A percentile compares a stretch with the other conserved stretches of the same genome.
phyloP scores from a whole-genome alignment of 2,329 filamentous ascomycete genomes.

The Chaetomium olivaceum region DNA sequence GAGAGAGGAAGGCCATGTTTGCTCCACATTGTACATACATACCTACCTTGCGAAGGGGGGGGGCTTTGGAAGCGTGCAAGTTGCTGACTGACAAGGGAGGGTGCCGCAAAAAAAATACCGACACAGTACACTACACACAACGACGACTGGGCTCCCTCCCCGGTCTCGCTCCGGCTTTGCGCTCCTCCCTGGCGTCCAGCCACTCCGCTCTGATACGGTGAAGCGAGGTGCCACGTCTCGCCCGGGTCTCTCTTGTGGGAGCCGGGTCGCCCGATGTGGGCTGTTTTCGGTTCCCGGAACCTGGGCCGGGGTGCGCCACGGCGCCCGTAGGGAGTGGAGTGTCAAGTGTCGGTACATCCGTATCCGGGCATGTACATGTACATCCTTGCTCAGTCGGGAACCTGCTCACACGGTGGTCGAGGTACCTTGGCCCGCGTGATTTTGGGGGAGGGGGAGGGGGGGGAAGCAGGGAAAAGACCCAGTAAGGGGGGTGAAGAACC shows the following conservation, averaged over 20 bases:
- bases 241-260: not conserved
- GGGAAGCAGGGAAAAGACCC: not conserved
- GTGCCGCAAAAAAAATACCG: constrained; percentile 10
- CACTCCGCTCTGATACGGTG: constrained; percentile 9
- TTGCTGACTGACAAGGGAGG: not conserved
- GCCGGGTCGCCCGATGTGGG: constrained; percentile 7
- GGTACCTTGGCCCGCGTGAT: not conserved
- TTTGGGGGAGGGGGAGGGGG: not conserved
- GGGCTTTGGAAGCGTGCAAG: not conserved
- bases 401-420: not conserved
- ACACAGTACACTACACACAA: too few species aligned
- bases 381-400: not conserved
- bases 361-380: not conserved
- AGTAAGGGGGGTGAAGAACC: constrained; percentile 1
- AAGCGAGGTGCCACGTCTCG: not conserved
- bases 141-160: not conserved
- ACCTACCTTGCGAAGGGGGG: not conserved
- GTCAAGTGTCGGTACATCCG: too few species aligned
- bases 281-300: constrained; percentile 8
- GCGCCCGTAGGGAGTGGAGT: too few species aligned
- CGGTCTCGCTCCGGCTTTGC: not conserved
- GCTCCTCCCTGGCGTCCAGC: not conserved
- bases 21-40: not conserved
- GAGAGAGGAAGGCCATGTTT: not conserved
- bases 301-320: constrained; percentile 9